These are phyloP conservation scores for Lentinula sp. DNA, from an alignment of 768 basidiomycete genomes.

Conservation along the genomic window DNA sequence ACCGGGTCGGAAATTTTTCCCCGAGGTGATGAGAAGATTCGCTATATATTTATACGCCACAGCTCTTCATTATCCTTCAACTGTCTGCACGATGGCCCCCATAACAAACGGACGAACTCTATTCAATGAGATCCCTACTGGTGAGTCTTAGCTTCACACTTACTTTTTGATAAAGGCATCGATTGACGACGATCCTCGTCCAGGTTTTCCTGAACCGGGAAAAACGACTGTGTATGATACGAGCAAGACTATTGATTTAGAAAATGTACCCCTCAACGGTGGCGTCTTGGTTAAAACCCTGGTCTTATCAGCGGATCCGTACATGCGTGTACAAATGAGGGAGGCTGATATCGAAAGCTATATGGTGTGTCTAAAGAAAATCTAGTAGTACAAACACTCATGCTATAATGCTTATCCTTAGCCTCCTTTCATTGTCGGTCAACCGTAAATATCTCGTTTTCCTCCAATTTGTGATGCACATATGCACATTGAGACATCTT, in stretches of 20 bases:
- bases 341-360: conserved; percentile 13
- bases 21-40: neutral
- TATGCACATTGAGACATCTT: neutral
- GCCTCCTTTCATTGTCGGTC: conserved; percentile 8
- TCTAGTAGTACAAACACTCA: neutral
- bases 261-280: conserved; percentile 24
- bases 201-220: conserved; percentile 20
- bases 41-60: neutral
- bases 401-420: neutral
- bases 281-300: conserved; percentile 32
- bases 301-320: conserved; percentile 31
- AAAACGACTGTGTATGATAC: conserved; percentile 25
- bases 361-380: conserved; percentile 6
- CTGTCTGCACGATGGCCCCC: conserved; percentile 8
- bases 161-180: neutral
- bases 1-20: neutral
- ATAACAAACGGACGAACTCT: conserved; percentile 17
- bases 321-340: conserved; percentile 25
- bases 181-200: neutral
- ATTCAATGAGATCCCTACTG: conserved; percentile 20
- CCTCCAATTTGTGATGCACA: neutral
- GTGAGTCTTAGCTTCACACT: neutral
- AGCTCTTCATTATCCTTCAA: neutral
- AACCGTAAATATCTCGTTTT: conserved; percentile 13
- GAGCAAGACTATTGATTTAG: conserved; percentile 28